A percentile compares a stretch with the other conserved stretches of the same genome.
These are phyloP conservation scores for Phytophthora litchii DNA, from an alignment of 352 stramenopile species.

Conservation along the genomic window DNA sequence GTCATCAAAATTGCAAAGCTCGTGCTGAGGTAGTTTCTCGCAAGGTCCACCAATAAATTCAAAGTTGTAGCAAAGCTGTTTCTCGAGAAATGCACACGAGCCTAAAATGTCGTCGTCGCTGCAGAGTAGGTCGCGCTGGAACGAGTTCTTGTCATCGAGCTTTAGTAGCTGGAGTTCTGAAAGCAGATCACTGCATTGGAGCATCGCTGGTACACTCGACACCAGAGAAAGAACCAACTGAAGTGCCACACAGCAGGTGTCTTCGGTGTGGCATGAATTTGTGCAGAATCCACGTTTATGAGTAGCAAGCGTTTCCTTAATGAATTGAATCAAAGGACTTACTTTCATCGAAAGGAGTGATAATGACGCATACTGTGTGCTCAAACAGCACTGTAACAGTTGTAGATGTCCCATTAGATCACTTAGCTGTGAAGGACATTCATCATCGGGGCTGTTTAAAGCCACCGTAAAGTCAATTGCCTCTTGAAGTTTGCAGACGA, in stretches of 20 bases:
- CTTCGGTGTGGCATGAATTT: conserved; percentile 40
- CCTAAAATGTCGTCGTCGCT: conserved; percentile 13
- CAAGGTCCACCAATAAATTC: conserved; percentile 38
- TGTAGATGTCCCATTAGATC: conserved; percentile 18
- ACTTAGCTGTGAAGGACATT: conserved; percentile 29
- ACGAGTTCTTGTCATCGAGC: conserved; percentile 13
- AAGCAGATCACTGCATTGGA: conserved; percentile 33
- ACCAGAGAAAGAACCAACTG: conserved; percentile 38
- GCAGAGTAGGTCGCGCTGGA: conserved; percentile 8
- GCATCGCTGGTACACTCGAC: conserved; percentile 43
- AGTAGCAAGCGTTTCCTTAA: conserved; percentile 23
- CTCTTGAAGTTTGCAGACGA: conserved; percentile 19
- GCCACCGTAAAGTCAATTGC: conserved; percentile 34
- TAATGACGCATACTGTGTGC: conserved; percentile 32
- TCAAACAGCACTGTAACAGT: conserved; percentile 43
- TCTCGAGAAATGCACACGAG: conserved; percentile 39
- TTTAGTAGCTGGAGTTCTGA: conserved; percentile 28
- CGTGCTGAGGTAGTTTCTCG: conserved; percentile 33
- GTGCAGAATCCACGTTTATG: conserved; percentile 30
- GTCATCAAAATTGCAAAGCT: conserved; percentile 36
- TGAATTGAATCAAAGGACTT: conserved; percentile 31
- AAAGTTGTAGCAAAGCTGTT: conserved; percentile 41
- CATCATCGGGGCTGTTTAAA: conserved; percentile 47
- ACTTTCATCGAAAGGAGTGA: conserved; percentile 14
- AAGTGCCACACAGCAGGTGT: conserved; percentile 47